Evolutionary conservation across 2,329 filamentous ascomycete species (phyloP).

Genomic region (Aspergillus sergii): DNA sequence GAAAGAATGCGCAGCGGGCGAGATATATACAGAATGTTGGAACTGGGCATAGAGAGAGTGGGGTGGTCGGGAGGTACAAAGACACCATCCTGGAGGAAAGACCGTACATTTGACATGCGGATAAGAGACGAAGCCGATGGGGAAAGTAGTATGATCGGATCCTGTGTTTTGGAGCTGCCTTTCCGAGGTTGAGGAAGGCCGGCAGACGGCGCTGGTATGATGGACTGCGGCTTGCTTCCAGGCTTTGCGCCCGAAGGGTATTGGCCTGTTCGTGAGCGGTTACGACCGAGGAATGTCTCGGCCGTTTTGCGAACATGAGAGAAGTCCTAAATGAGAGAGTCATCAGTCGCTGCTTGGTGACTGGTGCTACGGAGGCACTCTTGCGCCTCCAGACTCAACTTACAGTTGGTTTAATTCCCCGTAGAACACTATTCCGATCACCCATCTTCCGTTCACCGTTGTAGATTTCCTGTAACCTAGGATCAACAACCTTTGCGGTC

Average conservation of each 20-base stretch:
- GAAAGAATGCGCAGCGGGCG: constrained; percentile 67
- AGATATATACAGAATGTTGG: constrained; percentile 82
- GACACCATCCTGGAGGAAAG: constrained; percentile 82
- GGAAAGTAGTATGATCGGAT: constrained; percentile 96
- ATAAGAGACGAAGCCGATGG: constrained; percentile 93
- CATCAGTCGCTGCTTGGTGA: constrained; percentile 12
- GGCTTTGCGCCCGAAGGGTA: constrained; percentile 38
- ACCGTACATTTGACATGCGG: constrained; percentile 92
- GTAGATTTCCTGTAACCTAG: constrained; percentile 83
- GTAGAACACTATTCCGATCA: constrained; percentile 83
- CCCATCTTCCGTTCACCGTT: constrained; percentile 88
- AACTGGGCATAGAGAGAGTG: constrained; percentile 62
- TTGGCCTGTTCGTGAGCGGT: constrained; percentile 43
- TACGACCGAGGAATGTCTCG: constrained; percentile 69
- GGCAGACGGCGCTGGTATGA: constrained; percentile 39
- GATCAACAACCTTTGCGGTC: constrained; percentile 72
- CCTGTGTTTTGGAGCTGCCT: constrained; percentile 53
- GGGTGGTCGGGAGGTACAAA: constrained; percentile 75
- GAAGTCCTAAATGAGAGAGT: constrained; percentile 72
- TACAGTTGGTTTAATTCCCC: constrained; percentile 87
- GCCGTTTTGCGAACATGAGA: constrained; percentile 88
- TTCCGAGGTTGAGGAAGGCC: constrained; percentile 45
- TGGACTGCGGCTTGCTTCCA: constrained; percentile 33
- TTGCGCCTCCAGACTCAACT: constrained; percentile 3
- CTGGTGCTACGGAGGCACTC: neutral